Percentiles rank a stretch among this genome's conserved stretches.
These are phyloP conservation scores for Avena eriantha DNA, from an alignment of 176 grass and related monocot species.

Conservation along the genomic window DNA sequence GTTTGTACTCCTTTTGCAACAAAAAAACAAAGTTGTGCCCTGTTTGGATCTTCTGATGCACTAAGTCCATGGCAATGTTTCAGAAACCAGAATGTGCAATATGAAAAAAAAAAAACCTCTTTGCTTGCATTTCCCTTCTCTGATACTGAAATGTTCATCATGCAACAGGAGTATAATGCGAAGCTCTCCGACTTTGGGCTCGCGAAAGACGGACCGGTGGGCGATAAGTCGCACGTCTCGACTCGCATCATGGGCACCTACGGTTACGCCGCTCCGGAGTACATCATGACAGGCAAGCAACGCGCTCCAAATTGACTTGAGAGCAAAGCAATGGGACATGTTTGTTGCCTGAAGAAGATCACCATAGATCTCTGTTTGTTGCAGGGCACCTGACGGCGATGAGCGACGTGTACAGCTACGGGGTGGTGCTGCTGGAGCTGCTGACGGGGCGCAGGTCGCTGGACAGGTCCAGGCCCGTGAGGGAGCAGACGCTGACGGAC, in stretches of 20 bases:
- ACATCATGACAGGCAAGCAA: slow-evolving; percentile 77
- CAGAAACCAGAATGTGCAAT: background rate
- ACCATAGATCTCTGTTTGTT: background rate
- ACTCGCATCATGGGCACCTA: slow-evolving; percentile 91
- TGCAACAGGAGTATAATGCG: slow-evolving; percentile 67
- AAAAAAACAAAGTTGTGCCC: background rate
- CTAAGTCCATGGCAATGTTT: background rate
- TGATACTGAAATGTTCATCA: background rate
- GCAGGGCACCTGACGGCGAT: slow-evolving; percentile 81
- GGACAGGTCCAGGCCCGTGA: slow-evolving; percentile 67
- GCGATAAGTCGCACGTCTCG: slow-evolving; percentile 86
- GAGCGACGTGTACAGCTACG: slow-evolving; percentile 94
- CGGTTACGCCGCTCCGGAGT: slow-evolving; percentile 90
- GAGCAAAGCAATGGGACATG: background rate
- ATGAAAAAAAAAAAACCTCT: background rate
- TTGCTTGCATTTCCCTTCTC: slow-evolving; percentile 13
- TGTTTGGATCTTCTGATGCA: background rate
- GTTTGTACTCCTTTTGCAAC: background rate
- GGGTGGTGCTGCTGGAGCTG: slow-evolving; percentile 86
- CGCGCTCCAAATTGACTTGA: background rate
- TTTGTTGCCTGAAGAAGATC: background rate
- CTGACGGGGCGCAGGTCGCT: slow-evolving; percentile 68
- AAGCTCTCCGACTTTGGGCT: slow-evolving; percentile 94
- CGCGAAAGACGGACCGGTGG: slow-evolving; percentile 83
- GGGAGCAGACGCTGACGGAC: slow-evolving; percentile 77